Evolutionary conservation across 352 stramenopile genomes (phyloP), one percentile per base, ranked within the genome.

Genomic region (Globisporangium echinulatum): DNA sequence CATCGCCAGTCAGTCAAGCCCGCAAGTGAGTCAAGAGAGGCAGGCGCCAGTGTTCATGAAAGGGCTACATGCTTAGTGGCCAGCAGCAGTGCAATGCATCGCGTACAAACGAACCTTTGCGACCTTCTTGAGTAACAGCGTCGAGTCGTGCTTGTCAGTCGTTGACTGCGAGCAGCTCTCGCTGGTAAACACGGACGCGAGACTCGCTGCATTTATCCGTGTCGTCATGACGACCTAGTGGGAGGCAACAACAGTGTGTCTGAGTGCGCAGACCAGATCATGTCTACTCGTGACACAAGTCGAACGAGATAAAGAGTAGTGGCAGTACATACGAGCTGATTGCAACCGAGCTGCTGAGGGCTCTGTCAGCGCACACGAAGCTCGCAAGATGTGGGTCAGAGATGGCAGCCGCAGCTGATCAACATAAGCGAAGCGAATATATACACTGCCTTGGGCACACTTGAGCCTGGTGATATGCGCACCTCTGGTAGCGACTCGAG

Each of bases 401-500:
- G 25, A 33, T 33, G 25, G 8, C n/a, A 37, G 37, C 33, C 14
- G 10, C 15, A 19, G 15, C 19, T 15, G 11, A 17, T 48, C 7
- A 7, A n/a, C 67, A 48, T 14, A 5, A 44, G 9, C 19, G 5
- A 3, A 40, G 54, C 38, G 13, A 56, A 33, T 44, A n/a, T n/a
- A 25, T 13, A 44, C 25, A 33, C 25, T 33, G 25, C 25, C 25
- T 33, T 33, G 25, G 25, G 25, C 25, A 33, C 25, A 33, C 25
- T 33, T 3, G 25, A 33, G 25, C 25, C 25, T 33, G 25, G 25
- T 33, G 25, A 33, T 44, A 13, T 44, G 40, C 59, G 54, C 14
- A 80, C 71, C 49, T 37, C 46, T 61, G 71, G 71, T 0, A 80
- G 56, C 13, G 15, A 61, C 1, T 62, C 57, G 10, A 80, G 44